Conservation (phyloP, 2,329 filamentous ascomycete genomes). For the Hirsutella minnesotensis region DNA sequence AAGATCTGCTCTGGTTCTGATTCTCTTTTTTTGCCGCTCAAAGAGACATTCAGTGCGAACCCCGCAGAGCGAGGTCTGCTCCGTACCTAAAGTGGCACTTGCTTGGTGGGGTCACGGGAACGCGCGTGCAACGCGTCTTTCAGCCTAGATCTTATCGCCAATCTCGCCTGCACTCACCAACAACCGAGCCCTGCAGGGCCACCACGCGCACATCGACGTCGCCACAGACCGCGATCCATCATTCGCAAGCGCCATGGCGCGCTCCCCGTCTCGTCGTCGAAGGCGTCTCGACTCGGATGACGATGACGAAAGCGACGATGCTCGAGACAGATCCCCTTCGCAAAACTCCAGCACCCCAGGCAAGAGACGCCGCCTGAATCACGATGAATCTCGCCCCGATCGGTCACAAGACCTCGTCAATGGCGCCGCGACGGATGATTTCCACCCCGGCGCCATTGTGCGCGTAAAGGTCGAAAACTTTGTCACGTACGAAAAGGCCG, state of each 20-base stretch:
- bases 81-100: neutral
- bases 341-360: conserved; percentile 16
- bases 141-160: too few relatives aligned
- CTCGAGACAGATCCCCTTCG: conserved; percentile 8
- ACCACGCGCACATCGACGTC: too few relatives aligned
- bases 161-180: too few relatives aligned
- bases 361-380: conserved; percentile 24
- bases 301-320: conserved; percentile 21
- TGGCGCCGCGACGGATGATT: conserved; percentile 20
- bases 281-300: conserved; percentile 30
- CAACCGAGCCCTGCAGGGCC: too few relatives aligned
- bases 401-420: conserved; percentile 5
- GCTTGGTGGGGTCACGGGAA: neutral
- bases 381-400: conserved; percentile 8
- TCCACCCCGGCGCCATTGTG: conserved; percentile 74
- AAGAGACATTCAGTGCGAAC: too few relatives aligned
- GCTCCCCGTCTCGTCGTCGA: conserved; percentile 25
- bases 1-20: too few relatives aligned
- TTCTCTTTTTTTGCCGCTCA: too few relatives aligned
- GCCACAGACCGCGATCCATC: too few relatives aligned
- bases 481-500: conserved; percentile 85
- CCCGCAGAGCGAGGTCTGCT: too few relatives aligned
- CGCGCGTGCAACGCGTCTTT: neutral
- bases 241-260: conserved; percentile 14
- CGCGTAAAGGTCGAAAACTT: conserved; percentile 80